These are phyloP conservation scores for Colletotrichum siamense DNA, from an alignment of 2,329 filamentous ascomycete species.

Conservation along the genomic window DNA sequence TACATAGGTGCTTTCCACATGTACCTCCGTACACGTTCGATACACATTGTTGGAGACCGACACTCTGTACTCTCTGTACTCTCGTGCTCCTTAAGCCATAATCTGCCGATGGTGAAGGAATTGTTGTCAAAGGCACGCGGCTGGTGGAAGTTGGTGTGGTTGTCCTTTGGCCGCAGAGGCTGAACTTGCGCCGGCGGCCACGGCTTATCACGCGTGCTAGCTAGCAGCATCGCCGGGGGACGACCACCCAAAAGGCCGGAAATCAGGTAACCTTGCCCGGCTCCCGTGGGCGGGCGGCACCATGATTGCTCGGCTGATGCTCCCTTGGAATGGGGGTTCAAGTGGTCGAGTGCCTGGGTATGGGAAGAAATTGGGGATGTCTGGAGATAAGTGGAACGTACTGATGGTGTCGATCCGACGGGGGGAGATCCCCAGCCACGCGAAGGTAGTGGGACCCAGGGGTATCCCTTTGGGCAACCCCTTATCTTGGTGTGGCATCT, in stretches of 20 bases:
- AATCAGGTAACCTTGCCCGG: neutral
- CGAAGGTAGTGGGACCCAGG: neutral
- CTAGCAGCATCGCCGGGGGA: neutral
- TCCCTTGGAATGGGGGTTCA: neutral
- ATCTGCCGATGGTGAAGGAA: neutral
- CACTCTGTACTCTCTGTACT: neutral
- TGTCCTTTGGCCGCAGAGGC: neutral
- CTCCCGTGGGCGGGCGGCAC: neutral
- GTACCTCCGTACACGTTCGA: neutral
- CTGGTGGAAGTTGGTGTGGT: neutral
- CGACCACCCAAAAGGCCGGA: neutral
- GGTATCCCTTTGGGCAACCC: neutral
- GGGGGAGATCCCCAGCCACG: conserved; percentile 5
- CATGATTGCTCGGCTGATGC: neutral
- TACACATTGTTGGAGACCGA: neutral
- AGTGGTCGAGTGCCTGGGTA: neutral
- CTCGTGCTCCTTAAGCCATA: neutral
- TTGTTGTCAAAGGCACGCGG: neutral
- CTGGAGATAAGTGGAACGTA: neutral
- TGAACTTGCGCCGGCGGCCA: neutral
- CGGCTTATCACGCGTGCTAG: neutral
- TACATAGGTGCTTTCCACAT: neutral
- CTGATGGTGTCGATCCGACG: neutral
- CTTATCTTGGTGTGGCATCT: conserved; percentile 11
- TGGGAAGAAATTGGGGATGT: neutral